Evolutionary conservation across 495 filamentous ascomycete species (phyloP), one percentile per base, ranked within the genome.

Genomic region (Talaromyces ruber): DNA sequence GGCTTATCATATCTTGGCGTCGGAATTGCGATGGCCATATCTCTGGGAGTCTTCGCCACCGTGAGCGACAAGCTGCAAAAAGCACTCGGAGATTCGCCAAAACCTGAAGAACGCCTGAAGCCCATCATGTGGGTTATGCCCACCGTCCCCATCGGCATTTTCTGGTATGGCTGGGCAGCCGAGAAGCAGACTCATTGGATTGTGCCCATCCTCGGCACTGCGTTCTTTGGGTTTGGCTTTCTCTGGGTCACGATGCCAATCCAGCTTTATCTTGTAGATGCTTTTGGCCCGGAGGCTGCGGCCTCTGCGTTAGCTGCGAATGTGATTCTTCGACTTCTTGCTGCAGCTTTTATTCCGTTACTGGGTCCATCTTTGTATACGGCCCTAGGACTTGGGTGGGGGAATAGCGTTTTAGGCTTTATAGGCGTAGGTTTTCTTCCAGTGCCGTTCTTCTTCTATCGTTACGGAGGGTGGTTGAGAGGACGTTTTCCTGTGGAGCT

Each of bases 241-340:
- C 80, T 86, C 62, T 73, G 76, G 1, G 69, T 81, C 5, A 82
- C 81, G 37, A 71, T 82, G 25, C 76, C 77, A 12, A 77, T 84
- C 61, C 78, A 79, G 60, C 84, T 81, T 0, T 88, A 88, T 60
- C 69, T 85, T 29, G 80, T 87, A 24, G 85, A 88, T 62, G 77
- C 76, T 24, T 86, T 82, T 65, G 72, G 75, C 0, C 66, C 56
- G 0, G 79, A 81, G 29, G 80, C 83, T 0, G n/a, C n/a, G n/a
- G 83, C 82, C 0, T 80, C 75, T 21, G 82, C 79, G 16, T 62
- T 64, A 1, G 79, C 71, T 18, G 74, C 71, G 1, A 71, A 76
- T 56, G 71, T 70, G 1, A 65, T 74, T 5, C 56, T 78, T 9
- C 63, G 79, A 28, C 71, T 68, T 26, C 30, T 79, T 3, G 64